Evolutionary conservation across 164 flowering plant genomes (phyloP).

Genomic region (Umbellularia californica): DNA sequence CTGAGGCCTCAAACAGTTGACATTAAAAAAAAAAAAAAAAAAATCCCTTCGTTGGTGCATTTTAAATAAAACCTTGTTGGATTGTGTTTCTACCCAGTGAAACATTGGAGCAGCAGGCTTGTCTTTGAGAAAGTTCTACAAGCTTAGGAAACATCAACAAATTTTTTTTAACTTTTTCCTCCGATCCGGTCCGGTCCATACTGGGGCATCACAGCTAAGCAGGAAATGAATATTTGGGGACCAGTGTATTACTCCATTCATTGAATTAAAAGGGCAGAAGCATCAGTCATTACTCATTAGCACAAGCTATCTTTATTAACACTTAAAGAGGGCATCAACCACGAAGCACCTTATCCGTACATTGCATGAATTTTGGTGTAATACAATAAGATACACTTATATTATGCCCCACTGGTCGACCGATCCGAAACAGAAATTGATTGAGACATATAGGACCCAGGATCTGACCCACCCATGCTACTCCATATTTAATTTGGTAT

Average conservation of each 20-base stretch:
- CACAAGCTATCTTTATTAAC: not conserved
- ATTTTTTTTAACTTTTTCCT: constrained; percentile 4
- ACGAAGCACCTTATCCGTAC: constrained; percentile 8
- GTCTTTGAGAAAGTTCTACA: constrained; percentile 21
- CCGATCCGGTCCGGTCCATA: constrained; percentile 24
- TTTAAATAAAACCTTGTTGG: constrained; percentile 6
- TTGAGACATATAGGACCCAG: not conserved
- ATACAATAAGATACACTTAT: not conserved
- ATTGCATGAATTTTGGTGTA: too few relatives aligned
- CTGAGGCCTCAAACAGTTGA: too few relatives aligned
- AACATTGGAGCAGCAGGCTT: constrained; percentile 22
- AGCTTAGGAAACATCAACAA: constrained; percentile 2
- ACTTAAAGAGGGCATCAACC: constrained; percentile 10
- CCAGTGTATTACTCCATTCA: not conserved
- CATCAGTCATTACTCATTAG: not conserved
- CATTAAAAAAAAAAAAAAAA: too few relatives aligned
- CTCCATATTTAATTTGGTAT: constrained; percentile 13
- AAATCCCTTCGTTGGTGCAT: too few relatives aligned
- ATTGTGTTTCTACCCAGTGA: constrained; percentile 8
- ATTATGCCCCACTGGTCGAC: too few relatives aligned
- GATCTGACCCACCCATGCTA: not conserved
- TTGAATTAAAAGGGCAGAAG: not conserved
- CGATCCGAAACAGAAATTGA: not conserved
- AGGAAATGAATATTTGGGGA: constrained; percentile 21
- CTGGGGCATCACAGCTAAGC: constrained; percentile 18